These are phyloP conservation scores for Raphanus sativus DNA, from an alignment of 345 rosid species.

Conservation along the genomic window DNA sequence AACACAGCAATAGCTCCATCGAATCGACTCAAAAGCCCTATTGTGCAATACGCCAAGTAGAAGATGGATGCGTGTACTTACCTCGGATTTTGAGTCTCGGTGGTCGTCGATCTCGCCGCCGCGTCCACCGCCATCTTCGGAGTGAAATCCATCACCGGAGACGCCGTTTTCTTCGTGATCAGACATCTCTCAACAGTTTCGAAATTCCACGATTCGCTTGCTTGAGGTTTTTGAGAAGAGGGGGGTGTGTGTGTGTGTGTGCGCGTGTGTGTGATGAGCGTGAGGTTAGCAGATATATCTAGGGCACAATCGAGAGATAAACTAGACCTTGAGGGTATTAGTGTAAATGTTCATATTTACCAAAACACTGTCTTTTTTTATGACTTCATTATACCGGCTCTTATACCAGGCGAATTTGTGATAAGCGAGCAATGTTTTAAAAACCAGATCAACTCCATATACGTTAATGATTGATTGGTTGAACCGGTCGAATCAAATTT, in stretches of 20 bases:
- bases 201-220: conserved; percentile 1
- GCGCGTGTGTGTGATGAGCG: background rate
- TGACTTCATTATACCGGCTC: too few species aligned
- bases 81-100: conserved; percentile 65
- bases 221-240: background rate
- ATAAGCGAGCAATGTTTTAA: too few species aligned
- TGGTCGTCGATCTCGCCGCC: conserved; percentile 52
- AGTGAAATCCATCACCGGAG: conserved; percentile 20
- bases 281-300: background rate
- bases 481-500: too few species aligned
- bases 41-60: background rate
- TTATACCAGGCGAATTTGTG: too few species aligned
- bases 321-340: conserved; percentile 4
- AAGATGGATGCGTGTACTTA: conserved; percentile 9
- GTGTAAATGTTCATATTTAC: background rate
- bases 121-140: conserved; percentile 43
- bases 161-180: conserved; percentile 19
- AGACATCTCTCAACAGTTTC: conserved; percentile 14
- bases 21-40: background rate
- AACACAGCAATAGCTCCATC: background rate
- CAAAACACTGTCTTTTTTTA: background rate
- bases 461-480: too few species aligned
- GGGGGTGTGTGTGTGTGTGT: background rate
- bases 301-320: background rate
- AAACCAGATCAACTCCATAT: too few species aligned